Percentiles rank a stretch among this genome's conserved stretches.
Conservation (phyloP, 208 protist genomes). For the Trypanosoma melophagium region DNA sequence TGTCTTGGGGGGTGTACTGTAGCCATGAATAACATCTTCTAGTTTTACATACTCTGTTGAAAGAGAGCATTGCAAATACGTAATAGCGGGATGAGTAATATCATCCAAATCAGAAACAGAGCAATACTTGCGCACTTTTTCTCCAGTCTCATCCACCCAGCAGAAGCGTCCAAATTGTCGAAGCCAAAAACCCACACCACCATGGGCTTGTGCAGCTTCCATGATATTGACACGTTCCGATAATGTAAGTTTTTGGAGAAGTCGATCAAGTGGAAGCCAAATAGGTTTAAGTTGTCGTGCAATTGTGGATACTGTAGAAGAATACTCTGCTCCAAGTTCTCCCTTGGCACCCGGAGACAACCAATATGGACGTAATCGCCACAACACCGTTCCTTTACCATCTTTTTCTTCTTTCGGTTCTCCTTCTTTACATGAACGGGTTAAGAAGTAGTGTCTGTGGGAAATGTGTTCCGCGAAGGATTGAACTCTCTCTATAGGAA, state of each 20-base stretch:
- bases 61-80: constrained; percentile 34
- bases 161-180: constrained; percentile 42
- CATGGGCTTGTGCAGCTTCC: neutral
- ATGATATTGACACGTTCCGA: constrained; percentile 20
- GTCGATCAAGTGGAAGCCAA: constrained; percentile 48
- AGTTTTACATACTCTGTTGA: constrained; percentile 24
- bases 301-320: constrained; percentile 29
- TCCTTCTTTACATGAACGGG: neutral
- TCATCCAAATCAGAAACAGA: constrained; percentile 61
- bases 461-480: constrained; percentile 4
- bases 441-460: constrained; percentile 22
- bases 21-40: neutral
- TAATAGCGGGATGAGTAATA: constrained; percentile 39
- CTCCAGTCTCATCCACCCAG: constrained; percentile 48
- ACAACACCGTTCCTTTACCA: too few species aligned
- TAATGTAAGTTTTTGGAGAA: constrained; percentile 35
- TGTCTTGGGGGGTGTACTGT: neutral
- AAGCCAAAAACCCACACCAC: constrained; percentile 30
- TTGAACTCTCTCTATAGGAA: neutral
- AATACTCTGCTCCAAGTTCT: constrained; percentile 29
- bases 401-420: neutral
- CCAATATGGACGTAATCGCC: constrained; percentile 76
- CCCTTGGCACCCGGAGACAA: constrained; percentile 57
- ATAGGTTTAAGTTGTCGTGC: constrained; percentile 45
- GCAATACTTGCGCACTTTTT: constrained; percentile 50